phyloP scores from a whole-genome alignment of 306 rosid species.

The Rosa persica region DNA sequence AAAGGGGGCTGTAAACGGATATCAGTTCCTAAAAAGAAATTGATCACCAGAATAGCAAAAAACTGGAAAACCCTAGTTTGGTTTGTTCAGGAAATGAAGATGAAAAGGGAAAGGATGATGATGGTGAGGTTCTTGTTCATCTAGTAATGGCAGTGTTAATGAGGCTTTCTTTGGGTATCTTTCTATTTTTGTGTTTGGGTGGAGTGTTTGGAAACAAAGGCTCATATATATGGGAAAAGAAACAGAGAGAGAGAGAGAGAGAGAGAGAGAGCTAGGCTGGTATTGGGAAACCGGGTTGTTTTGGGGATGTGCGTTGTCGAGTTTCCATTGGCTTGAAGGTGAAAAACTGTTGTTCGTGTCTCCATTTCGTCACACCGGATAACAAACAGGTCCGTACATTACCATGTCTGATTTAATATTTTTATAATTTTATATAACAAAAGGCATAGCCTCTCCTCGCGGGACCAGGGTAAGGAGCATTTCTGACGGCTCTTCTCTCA shows the following conservation, averaged over 20 bases:
- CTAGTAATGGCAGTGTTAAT: not conserved
- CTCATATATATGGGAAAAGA: conserved; percentile 8
- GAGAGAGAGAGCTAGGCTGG: not conserved
- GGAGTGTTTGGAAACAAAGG: conserved; percentile 15
- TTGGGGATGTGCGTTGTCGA: conserved; percentile 43
- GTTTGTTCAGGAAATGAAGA: conserved; percentile 15
- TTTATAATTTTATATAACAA: no score
- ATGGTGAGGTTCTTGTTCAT: not conserved
- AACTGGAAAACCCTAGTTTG: conserved; percentile 25
- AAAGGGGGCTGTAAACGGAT: not conserved
- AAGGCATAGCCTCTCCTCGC: not conserved
- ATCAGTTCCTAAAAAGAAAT: not conserved
- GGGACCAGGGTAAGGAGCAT: not conserved
- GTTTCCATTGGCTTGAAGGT: not conserved
- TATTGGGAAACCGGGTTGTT: conserved; percentile 3
- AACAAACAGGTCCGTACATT: conserved; percentile 33
- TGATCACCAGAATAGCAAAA: not conserved
- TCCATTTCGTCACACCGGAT: conserved; percentile 25
- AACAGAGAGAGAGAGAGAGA: not conserved
- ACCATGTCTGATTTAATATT: conserved; percentile 8
- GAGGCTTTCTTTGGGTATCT: conserved; percentile 23
- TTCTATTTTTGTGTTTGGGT: conserved; percentile 45
- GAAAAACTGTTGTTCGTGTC: conserved; percentile 22
- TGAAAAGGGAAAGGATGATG: not conserved
- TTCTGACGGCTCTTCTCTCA: not conserved